A percentile compares a stretch with the other conserved stretches of the same genome.
Conservation (phyloP, 805 yeast genomes). For the Metschnikowia similis region DNA sequence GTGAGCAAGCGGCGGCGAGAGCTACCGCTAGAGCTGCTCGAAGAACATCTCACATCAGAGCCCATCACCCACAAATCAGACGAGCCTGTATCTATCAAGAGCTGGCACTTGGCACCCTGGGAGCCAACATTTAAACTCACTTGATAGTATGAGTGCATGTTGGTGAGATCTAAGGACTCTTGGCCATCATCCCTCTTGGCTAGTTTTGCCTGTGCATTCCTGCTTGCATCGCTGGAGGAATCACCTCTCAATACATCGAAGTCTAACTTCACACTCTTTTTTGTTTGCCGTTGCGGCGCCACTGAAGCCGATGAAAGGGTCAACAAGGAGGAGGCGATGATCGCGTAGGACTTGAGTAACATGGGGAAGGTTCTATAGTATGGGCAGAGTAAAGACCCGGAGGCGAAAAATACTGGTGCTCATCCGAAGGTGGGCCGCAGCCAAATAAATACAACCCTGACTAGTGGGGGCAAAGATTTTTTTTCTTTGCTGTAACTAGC, state of each 20-base stretch:
- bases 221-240: slow-evolving; percentile 4
- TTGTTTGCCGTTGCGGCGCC: slow-evolving; percentile 1
- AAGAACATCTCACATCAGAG: neutral
- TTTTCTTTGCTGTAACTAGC: neutral
- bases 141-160: slow-evolving; percentile 11
- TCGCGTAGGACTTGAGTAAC: neutral
- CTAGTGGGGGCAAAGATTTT: neutral
- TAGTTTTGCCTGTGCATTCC: slow-evolving; percentile 1
- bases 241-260: slow-evolving; percentile 12
- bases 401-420: neutral
- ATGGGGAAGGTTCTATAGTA: neutral
- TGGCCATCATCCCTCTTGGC: slow-evolving; percentile 6
- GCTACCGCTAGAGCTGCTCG: neutral
- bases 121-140: slow-evolving; percentile 14
- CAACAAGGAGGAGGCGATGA: slow-evolving; percentile 2
- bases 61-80: slow-evolving; percentile 43
- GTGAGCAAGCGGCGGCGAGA: slow-evolving; percentile 3
- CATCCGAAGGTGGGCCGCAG: neutral
- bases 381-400: neutral
- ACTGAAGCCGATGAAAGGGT: slow-evolving; percentile 8
- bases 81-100: slow-evolving; percentile 41
- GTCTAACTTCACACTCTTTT: slow-evolving; percentile 6
- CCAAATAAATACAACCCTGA: neutral
- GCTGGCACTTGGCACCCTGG: slow-evolving; percentile 19
- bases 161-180: slow-evolving; percentile 6